Evolutionary conservation across 495 filamentous ascomycete species (phyloP).

Genomic region (Astrothelium macrocarpum): DNA sequence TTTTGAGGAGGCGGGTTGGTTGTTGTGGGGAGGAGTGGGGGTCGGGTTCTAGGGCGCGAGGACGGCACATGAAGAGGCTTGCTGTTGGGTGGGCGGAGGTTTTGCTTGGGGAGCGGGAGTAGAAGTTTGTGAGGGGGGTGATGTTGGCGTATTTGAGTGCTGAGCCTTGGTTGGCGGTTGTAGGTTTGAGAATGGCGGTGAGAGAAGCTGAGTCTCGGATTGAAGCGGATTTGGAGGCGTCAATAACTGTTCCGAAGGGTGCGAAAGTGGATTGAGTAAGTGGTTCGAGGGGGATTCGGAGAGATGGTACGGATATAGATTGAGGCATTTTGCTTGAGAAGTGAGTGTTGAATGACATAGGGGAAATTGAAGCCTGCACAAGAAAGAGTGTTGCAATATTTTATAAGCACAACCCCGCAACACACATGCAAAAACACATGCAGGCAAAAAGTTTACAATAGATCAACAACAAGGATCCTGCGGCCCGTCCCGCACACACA

Average conservation of each 20-base stretch:
- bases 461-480: slow-evolving; percentile 12
- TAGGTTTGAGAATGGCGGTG: slow-evolving; percentile 37
- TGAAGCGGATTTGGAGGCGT: slow-evolving; percentile 44
- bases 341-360: background rate
- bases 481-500: slow-evolving; percentile 10
- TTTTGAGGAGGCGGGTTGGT: slow-evolving; percentile 44
- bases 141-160: slow-evolving; percentile 79
- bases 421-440: background rate
- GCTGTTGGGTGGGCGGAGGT: slow-evolving; percentile 51
- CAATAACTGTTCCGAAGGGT: slow-evolving; percentile 74
- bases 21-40: background rate
- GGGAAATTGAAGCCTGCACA: background rate
- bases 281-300: slow-evolving; percentile 35
- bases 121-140: slow-evolving; percentile 58
- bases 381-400: too few species aligned
- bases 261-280: slow-evolving; percentile 60
- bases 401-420: background rate
- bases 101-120: slow-evolving; percentile 54
- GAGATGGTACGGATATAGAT: slow-evolving; percentile 20
- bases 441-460: too few species aligned
- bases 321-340: slow-evolving; percentile 18
- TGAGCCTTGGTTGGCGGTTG: slow-evolving; percentile 72
- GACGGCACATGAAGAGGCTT: slow-evolving; percentile 85
- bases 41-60: slow-evolving; percentile 41
- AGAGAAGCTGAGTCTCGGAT: slow-evolving; percentile 19